Conservation (phyloP, 495 filamentous ascomycete genomes). For the Aspergillus panamensis region DNA sequence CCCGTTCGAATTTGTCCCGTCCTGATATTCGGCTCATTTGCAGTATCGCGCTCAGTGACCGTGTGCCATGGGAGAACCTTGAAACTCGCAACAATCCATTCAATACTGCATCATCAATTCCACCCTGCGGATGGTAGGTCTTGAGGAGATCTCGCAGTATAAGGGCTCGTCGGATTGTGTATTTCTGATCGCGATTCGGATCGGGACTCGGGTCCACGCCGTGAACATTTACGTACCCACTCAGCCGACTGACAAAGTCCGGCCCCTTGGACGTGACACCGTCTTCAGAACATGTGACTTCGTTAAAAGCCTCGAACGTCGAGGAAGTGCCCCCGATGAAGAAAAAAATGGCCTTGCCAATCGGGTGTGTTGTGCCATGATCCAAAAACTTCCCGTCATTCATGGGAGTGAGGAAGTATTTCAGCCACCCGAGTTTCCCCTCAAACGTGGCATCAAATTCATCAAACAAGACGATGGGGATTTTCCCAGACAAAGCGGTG, state of each 20-base stretch:
- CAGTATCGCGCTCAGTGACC: conserved; percentile 1
- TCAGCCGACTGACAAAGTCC: conserved; percentile 12
- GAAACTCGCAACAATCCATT: background rate
- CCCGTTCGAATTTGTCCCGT: background rate
- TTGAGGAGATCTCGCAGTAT: background rate
- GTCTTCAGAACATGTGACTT: background rate
- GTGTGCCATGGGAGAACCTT: background rate
- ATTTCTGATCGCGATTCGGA: background rate
- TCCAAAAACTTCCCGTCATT: conserved; percentile 7
- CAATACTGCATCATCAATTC: background rate
- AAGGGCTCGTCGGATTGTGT: background rate
- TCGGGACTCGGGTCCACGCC: background rate
- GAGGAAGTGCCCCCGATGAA: conserved; percentile 8
- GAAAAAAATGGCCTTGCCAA: conserved; percentile 5
- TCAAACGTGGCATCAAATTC: conserved; percentile 9
- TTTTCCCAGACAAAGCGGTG: background rate
- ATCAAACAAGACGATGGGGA: conserved; percentile 6
- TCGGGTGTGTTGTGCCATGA: background rate
- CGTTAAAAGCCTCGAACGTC: background rate
- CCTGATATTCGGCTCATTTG: background rate
- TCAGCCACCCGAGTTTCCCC: conserved; percentile 7
- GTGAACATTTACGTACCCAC: conserved; percentile 2
- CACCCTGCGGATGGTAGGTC: background rate
- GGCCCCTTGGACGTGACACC: background rate
- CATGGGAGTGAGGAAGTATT: conserved; percentile 13